Evolutionary conservation across 495 filamentous ascomycete species (phyloP), one percentile per base, ranked within the genome.

Genomic region (Penicillium maclennaniae): DNA sequence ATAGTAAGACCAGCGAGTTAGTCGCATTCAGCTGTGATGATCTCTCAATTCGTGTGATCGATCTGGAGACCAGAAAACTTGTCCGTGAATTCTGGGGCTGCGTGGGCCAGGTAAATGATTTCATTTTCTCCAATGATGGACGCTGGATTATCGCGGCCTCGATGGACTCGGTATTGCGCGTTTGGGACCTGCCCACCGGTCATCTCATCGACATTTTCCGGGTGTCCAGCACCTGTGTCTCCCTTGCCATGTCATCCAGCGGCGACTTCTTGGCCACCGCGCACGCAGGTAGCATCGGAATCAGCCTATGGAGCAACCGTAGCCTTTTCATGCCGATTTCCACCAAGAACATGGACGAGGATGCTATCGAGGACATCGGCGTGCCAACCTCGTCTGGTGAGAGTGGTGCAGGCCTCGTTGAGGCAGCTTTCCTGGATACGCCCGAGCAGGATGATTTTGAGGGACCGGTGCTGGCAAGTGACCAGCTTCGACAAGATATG

Each of bases 101-200:
- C 49, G 77, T 82, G n/a, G 86, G 83, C 17, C 82, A 83, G 47
- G 86, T 95, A 55, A 90, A 86, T 62, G 89, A 95, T 66, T 89
- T 92, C 60, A 84, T 83, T 53, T 97, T 97, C 69, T 97, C 93
- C 14, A 87, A 86, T 55, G 91, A 97, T 68, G 93, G 91, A 21
- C 79, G 91, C 37, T 97, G 93, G 95, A 86, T 99, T 57, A 79
- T 97, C 49, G 89, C 91, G 16, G 87, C 91, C 10, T 90, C 88
- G 6, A 85, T 87, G 67, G 92, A 97, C 69, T 84, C 82, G 12
- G 71, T 87, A 39, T 73, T 99, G 34, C 82, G 93, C 43, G 81
- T 97, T 2, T 99, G 93, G 92, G 93, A 99, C 71, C 73, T 99
- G 23, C 92, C 93, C 10, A 97, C 93, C 0, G 89, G 90, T 4